Conservation (phyloP, 805 yeast genomes). For the Wickerhamiella occidentalis region DNA sequence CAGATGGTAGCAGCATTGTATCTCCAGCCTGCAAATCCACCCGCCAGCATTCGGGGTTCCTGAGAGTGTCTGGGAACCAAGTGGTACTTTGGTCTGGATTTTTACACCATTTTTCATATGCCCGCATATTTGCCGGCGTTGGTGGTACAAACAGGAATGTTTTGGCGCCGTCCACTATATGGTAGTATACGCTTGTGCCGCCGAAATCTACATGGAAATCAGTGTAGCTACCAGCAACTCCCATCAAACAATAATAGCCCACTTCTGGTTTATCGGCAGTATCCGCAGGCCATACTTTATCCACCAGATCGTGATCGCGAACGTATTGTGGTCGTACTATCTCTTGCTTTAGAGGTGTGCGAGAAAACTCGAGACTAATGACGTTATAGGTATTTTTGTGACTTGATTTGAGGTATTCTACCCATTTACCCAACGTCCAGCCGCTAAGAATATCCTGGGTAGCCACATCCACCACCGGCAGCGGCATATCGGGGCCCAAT, state of each 20-base stretch:
- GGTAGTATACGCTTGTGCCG: conserved; percentile 84
- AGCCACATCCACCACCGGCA: conserved; percentile 83
- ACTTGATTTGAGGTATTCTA: conserved; percentile 47
- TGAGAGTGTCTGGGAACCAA: conserved; percentile 49
- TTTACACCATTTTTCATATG: conserved; percentile 62
- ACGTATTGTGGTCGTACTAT: conserved; percentile 60
- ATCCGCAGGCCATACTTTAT: conserved; percentile 44
- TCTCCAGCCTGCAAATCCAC: conserved; percentile 53
- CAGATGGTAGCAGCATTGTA: conserved; percentile 71
- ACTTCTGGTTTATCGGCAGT: conserved; percentile 27
- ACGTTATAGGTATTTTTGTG: conserved; percentile 47
- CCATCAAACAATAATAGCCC: conserved; percentile 73
- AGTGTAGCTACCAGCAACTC: conserved; percentile 66
- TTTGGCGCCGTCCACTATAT: conserved; percentile 63
- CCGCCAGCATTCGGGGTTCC: conserved; percentile 36
- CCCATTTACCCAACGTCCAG: conserved; percentile 67
- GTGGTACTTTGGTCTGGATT: conserved; percentile 46
- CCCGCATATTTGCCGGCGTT: conserved; percentile 44
- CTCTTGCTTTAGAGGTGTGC: conserved; percentile 36
- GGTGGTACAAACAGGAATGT: conserved; percentile 74
- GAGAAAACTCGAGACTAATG: conserved; percentile 66
- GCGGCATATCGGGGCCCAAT: conserved; percentile 49
- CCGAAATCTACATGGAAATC: conserved; percentile 90
- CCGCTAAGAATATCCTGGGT: conserved; percentile 50
- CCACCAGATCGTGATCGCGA: conserved; percentile 52